Base-by-base conservation (phyloP, 2,329 filamentous ascomycete species). In the Westerdykella aurantiaca region DNA sequence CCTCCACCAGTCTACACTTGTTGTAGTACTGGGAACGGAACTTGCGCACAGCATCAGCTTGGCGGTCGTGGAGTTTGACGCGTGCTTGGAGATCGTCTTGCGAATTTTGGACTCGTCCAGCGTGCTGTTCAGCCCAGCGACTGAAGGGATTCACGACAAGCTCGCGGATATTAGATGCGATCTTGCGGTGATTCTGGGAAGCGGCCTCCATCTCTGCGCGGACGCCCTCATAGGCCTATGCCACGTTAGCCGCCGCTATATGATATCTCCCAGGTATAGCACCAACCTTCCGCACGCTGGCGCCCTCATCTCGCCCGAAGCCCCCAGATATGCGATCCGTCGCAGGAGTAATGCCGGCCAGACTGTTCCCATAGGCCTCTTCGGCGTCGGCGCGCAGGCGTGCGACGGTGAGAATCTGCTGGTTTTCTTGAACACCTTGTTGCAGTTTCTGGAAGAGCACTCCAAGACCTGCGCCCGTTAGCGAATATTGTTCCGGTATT, bases 1-100 rank as follows among this genome's bases (percentile, higher is more conserved):
- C 93, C 66, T 98, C 94, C 6, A 97, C 85, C 49, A 96, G 75
- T 39, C 94, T 85, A 67, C 93, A 98, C 72, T 97, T 98, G 76
- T 97, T 98, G 78, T 97, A 97, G 71, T 98, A 98, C 57, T 88
- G 86, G 68, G 87, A 95, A 52, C 93, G 83, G 57, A 96, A 80
- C 72, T 97, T 97, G 76, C 89, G 88, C 49, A 95, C 88, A 16
- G 79, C 69, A 50, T 98, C 93, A 46, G 86, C 85, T 69, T 98
- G 94, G 55, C 86, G 87, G 64, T 95, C 88, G 68, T 97, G 89
- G 49, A 86, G 80, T 74, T 95, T 96, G 70, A 97, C 90, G 46
- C 88, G 86, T 38, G 77, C 72, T 68, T 97, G 91, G 17, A 98
- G 79, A 59, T 96, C 90, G 57, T 97, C 93, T 66, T 98, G 91